Percentiles rank a stretch among this genome's conserved stretches.
phyloP scores from a whole-genome alignment of 2,329 filamentous ascomycete genomes.

The Botryotinia globosa region DNA sequence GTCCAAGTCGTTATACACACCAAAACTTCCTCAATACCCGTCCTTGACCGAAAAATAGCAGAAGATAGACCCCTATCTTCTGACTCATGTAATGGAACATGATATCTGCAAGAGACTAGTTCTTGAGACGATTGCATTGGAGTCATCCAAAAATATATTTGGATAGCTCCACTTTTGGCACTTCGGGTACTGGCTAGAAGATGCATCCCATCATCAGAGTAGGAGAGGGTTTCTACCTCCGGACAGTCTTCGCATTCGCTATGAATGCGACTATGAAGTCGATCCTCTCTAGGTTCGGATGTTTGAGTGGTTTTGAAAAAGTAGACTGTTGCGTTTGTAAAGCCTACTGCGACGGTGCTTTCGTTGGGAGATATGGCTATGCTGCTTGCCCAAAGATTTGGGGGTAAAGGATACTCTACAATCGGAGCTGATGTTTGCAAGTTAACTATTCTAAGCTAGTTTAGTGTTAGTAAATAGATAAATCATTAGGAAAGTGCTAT shows the following conservation, averaged over 20 bases:
- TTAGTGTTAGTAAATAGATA: neutral
- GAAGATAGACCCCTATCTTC: constrained; percentile 44
- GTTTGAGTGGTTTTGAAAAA: constrained; percentile 41
- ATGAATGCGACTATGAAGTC: constrained; percentile 40
- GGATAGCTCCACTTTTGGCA: constrained; percentile 40
- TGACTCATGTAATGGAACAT: constrained; percentile 43
- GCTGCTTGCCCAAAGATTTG: constrained; percentile 42
- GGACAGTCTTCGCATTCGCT: constrained; percentile 40
- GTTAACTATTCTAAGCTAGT: constrained; percentile 43
- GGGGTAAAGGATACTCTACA: constrained; percentile 43
- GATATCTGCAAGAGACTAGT: constrained; percentile 40
- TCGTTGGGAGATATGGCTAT: constrained; percentile 43
- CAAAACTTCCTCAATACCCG: constrained; percentile 39
- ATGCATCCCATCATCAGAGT: constrained; percentile 43
- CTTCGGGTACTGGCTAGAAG: constrained; percentile 42
- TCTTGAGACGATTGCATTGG: constrained; percentile 42
- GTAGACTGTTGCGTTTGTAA: constrained; percentile 43
- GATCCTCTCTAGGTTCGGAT: constrained; percentile 41
- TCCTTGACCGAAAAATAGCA: constrained; percentile 40
- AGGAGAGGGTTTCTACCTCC: constrained; percentile 43
- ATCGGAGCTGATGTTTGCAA: constrained; percentile 37
- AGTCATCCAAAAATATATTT: constrained; percentile 42
- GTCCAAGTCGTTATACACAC: constrained; percentile 45
- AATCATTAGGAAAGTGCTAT: neutral
- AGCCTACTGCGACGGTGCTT: constrained; percentile 43